phyloP scores from a whole-genome alignment of 495 filamentous ascomycete genomes.

The Antarctomyces pellizariae region DNA sequence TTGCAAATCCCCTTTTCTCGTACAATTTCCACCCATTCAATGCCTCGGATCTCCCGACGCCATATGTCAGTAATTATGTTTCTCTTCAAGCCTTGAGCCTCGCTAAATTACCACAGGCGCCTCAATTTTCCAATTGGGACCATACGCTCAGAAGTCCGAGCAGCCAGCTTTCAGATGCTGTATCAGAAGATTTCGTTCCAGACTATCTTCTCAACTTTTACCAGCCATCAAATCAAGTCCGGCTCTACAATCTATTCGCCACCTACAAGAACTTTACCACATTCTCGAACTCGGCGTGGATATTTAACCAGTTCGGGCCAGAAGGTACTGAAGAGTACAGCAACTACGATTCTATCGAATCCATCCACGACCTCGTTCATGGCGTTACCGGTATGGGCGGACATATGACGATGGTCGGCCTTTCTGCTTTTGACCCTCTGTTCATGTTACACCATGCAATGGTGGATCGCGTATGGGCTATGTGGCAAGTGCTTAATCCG shows the following conservation, averaged over 20 bases:
- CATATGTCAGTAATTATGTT: constrained; percentile 13
- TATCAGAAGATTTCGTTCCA: constrained; percentile 27
- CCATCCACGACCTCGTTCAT: constrained; percentile 41
- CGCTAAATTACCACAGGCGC: too few species aligned
- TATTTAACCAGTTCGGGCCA: constrained; percentile 13
- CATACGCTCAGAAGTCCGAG: constrained; percentile 26
- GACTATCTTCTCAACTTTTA: constrained; percentile 23
- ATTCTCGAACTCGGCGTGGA: constrained; percentile 34
- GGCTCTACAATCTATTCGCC: constrained; percentile 36
- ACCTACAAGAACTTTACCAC: constrained; percentile 29
- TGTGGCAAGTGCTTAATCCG: constrained; percentile 50
- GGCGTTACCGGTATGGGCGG: constrained; percentile 28
- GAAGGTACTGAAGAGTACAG: too few species aligned
- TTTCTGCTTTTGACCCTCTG: constrained; percentile 48
- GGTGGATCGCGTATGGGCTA: constrained; percentile 43
- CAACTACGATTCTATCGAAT: constrained; percentile 37
- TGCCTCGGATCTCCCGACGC: too few species aligned
- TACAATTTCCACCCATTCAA: constrained; percentile 35
- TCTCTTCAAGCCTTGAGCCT: too few species aligned
- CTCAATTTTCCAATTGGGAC: constrained; percentile 21
- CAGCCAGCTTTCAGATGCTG: constrained; percentile 17
- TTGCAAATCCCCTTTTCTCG: constrained; percentile 36
- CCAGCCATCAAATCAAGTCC: constrained; percentile 19
- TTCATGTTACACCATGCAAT: constrained; percentile 48
- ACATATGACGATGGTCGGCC: constrained; percentile 40